These are phyloP conservation scores for Globisporangium spinosum DNA, from an alignment of 352 stramenopile genomes.

Conservation along the genomic window DNA sequence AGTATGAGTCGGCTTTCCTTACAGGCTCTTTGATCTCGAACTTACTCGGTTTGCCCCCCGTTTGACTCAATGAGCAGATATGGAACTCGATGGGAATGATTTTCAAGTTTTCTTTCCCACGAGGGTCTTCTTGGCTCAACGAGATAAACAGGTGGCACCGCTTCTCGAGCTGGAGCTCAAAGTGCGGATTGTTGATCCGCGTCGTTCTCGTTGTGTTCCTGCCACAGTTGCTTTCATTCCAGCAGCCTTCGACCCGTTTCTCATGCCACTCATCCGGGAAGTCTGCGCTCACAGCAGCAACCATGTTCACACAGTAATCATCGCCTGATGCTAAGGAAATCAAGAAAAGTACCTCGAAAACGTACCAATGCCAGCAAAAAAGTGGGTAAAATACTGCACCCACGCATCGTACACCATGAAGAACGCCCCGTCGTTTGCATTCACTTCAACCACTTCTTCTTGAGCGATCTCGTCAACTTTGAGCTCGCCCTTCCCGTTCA, in stretches of 20 bases:
- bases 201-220: conserved; percentile 82
- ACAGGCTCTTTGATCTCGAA: conserved; percentile 62
- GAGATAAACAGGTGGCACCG: conserved; percentile 67
- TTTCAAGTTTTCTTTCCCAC: conserved; percentile 62
- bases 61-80: conserved; percentile 52
- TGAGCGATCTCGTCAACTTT: conserved; percentile 58
- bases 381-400: conserved; percentile 87
- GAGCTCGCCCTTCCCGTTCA: conserved; percentile 50
- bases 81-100: conserved; percentile 82
- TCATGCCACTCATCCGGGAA: conserved; percentile 88
- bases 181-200: conserved; percentile 87
- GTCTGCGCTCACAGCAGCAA: conserved; percentile 32
- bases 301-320: background rate
- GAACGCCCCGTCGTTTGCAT: conserved; percentile 88
- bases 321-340: background rate
- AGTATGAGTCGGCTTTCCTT: conserved; percentile 60
- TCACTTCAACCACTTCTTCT: conserved; percentile 77
- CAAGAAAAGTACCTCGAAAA: background rate
- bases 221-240: conserved; percentile 74
- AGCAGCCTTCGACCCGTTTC: conserved; percentile 65
- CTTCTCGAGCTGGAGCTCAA: conserved; percentile 64
- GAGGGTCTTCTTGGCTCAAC: conserved; percentile 76
- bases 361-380: conserved; percentile 88
- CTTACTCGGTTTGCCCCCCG: conserved; percentile 31
- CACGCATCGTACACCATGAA: conserved; percentile 91